Evolutionary conservation across 2,329 filamentous ascomycete genomes (phyloP), one percentile per base, ranked within the genome.

Genomic region (Metarhizium brunneum): DNA sequence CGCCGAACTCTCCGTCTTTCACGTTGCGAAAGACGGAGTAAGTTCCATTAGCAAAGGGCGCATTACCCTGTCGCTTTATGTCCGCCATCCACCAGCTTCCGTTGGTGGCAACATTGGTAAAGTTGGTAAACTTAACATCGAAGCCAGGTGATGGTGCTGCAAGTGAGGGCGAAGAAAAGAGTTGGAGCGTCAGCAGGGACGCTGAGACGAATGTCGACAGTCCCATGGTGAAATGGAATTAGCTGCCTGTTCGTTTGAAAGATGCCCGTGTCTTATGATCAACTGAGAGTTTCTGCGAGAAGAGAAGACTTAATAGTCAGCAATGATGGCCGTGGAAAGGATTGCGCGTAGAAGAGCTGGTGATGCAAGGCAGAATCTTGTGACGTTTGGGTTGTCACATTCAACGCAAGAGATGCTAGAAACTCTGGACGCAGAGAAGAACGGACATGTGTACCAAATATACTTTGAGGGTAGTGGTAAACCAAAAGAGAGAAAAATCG

Each of bases 1-100:
- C 88, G 50, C 88, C 88, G 64, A 82, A 92, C 64, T 90, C 86
- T 20, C 2, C 1, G 20, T 20, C 20, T 71, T 81, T 83, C 50
- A 92, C 87, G 63, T 90, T 90, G 63, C 88, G 85, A 72, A 83
- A 91, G 60, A 92, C 75, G 68, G 88, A 79, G 78, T 90, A 94
- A 65, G 72, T 40, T 36, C 68, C 67, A 58, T 30, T 54, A 29
- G 60, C 61, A 66, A 85, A 95, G 35, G 87, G 82, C 47, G 85
- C 79, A 2, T 73, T 71, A 56, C 89, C 90, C 63, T 90, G 82
- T 45, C 86, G 85, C 63, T 84, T 67, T 65, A 94, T 85, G 59
- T 76, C 76, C 40, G 81, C 77, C 56, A 94, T 70, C 90, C 90
- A 95, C 78, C 87, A 94, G 64, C 70, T 73, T 5, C 79, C 77